Conservation (phyloP, 2,329 filamentous ascomycete species). For the Pseudogymnoascus sp. region DNA sequence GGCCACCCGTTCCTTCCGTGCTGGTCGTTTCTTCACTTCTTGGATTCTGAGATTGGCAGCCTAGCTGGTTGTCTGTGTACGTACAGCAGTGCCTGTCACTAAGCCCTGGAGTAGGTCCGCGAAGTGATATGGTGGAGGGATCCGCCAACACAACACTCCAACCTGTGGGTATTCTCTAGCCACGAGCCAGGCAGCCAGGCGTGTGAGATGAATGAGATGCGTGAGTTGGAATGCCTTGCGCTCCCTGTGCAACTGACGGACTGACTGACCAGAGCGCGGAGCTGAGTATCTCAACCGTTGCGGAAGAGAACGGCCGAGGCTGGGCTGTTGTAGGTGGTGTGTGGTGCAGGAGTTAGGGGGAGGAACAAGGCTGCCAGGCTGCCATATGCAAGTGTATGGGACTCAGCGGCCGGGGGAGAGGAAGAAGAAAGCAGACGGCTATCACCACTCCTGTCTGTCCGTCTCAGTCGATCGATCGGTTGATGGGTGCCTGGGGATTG, state of each 20-base stretch:
- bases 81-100: not conserved
- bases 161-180: not conserved
- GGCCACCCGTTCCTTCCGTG: too few species aligned
- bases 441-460: not conserved
- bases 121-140: not conserved
- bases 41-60: not conserved
- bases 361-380: not conserved
- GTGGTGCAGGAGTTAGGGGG: not conserved
- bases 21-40: not conserved
- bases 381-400: not conserved
- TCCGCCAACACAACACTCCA: not conserved
- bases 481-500: not conserved
- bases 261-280: not conserved
- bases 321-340: not conserved
- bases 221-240: not conserved
- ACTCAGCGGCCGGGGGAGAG: not conserved
- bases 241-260: not conserved
- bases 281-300: not conserved
- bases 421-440: not conserved
- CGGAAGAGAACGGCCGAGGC: not conserved
- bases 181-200: not conserved
- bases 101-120: not conserved
- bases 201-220: too few species aligned
- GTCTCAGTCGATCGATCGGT: not conserved
- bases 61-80: not conserved